A percentile compares a stretch with the other conserved stretches of the same genome.
Evolutionary conservation across 1,139 yeast genomes (phyloP).

Genomic region (Taiozyma sp.): DNA sequence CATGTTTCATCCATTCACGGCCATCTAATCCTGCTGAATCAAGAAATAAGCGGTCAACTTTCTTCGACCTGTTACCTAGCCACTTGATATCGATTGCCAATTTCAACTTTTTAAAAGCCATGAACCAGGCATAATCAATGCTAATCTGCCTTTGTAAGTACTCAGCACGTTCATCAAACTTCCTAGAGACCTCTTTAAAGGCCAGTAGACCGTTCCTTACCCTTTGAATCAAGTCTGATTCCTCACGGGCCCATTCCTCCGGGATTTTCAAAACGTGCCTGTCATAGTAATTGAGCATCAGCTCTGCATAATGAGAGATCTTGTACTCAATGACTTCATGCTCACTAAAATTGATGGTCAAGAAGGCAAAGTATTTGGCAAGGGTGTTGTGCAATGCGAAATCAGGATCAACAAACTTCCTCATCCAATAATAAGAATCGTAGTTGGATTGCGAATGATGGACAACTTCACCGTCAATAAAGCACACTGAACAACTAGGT

Average conservation of each 20-base stretch:
- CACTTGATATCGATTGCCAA: conserved; percentile 54
- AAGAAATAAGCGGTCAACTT: conserved; percentile 41
- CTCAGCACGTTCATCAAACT: conserved; percentile 35
- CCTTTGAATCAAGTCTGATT: background rate
- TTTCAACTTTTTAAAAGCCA: conserved; percentile 48
- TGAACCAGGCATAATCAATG: conserved; percentile 72
- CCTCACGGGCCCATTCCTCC: conserved; percentile 28
- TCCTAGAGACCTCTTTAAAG: conserved; percentile 13
- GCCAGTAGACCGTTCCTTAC: conserved; percentile 5
- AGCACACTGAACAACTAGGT: conserved; percentile 42
- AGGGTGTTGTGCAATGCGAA: conserved; percentile 50
- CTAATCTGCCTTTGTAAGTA: conserved; percentile 43
- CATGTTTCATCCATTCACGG: conserved; percentile 40
- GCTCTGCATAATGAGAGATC: conserved; percentile 33
- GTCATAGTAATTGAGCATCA: conserved; percentile 1
- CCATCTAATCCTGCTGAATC: conserved; percentile 26
- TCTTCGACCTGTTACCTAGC: conserved; percentile 48
- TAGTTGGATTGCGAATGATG: conserved; percentile 56
- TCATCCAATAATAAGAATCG: conserved; percentile 56
- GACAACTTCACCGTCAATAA: conserved; percentile 30
- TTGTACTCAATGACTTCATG: conserved; percentile 39
- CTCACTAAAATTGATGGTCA: conserved; percentile 49
- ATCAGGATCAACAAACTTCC: conserved; percentile 49
- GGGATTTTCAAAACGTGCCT: conserved; percentile 25
- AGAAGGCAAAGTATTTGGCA: conserved; percentile 55